Evolutionary conservation across 106 monocot genomes (phyloP), one percentile per base, ranked within the genome.

Genomic region (Allium sativum): DNA sequence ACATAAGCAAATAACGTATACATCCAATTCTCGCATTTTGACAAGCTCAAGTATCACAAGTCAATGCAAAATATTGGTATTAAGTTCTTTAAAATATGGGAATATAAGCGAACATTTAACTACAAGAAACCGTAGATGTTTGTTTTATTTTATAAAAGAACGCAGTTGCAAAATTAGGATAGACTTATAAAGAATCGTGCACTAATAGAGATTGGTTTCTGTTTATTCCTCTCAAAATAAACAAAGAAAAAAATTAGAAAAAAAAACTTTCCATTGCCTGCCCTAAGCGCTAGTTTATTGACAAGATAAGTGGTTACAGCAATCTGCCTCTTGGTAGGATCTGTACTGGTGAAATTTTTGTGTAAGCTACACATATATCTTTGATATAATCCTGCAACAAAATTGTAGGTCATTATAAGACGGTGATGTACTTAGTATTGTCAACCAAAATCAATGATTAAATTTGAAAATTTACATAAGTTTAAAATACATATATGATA

Each of bases 211-310:
- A n/a, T n/a, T n/a, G n/a, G n/a, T n/a, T n/a, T n/a, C n/a, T n/a
- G n/a, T n/a, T n/a, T n/a, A n/a, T n/a, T n/a, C n/a, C n/a, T n/a
- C n/a, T n/a, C n/a, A n/a, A n/a, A n/a, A n/a, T 48, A 21, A 47
- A 58, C 6, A 19, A 53, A 20, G 52, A 11, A 14, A 52, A 74
- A 44, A 40, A 70, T 11, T 59, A 44, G 6, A 40, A n/a, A n/a
- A n/a, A n/a, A n/a, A n/a, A 94, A 89, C 83, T 94, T 94, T 70
- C 90, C 94, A 79, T 94, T 94, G 59, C 83, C 83, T 53, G 83
- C 83, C 75, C 83, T 83, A 10, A 83, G 83, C 42, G 83, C 83
- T 61, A 83, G 55, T 62, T 79, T 83, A 63, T 83, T 79, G 53
- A 83, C 79, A 60, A 83, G 83, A 16, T 79, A 83, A 48, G 86